Conservation (phyloP, 2,329 filamentous ascomycete species). For the Alternaria arborescens region DNA sequence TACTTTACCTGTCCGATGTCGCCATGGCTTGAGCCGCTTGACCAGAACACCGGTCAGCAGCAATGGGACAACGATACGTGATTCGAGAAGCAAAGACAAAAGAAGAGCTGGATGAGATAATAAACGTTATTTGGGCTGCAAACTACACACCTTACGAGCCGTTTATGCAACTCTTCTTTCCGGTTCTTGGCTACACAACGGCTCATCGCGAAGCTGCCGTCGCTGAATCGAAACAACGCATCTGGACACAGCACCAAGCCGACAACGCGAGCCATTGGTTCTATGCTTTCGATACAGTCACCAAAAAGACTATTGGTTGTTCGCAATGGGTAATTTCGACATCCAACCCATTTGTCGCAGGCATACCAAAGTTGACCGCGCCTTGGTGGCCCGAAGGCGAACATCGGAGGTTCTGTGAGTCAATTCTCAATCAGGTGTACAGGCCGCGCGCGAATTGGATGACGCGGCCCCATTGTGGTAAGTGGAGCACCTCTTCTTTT, state of each 20-base stretch:
- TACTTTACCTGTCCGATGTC: constrained; percentile 29
- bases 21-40: constrained; percentile 34
- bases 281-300: constrained; percentile 38
- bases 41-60: constrained; percentile 20
- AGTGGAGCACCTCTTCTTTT: constrained; percentile 22
- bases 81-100: constrained; percentile 37
- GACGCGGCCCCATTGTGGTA: constrained; percentile 46
- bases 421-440: constrained; percentile 46
- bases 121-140: constrained; percentile 47
- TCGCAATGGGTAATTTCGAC: constrained; percentile 44
- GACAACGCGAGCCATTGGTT: constrained; percentile 46
- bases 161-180: constrained; percentile 46
- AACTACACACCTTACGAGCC: constrained; percentile 49
- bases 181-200: constrained; percentile 40
- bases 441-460: constrained; percentile 43
- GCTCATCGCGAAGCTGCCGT: constrained; percentile 38
- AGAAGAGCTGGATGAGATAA: constrained; percentile 41
- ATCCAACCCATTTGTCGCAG: constrained; percentile 43
- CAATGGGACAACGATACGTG: constrained; percentile 33
- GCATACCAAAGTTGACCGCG: constrained; percentile 35
- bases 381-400: constrained; percentile 50
- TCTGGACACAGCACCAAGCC: constrained; percentile 39
- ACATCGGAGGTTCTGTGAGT: constrained; percentile 44
- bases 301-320: constrained; percentile 36
- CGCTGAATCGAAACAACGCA: constrained; percentile 40